Evolutionary conservation across 768 basidiomycete genomes (phyloP).

Genomic region (Lentinula sp.): DNA sequence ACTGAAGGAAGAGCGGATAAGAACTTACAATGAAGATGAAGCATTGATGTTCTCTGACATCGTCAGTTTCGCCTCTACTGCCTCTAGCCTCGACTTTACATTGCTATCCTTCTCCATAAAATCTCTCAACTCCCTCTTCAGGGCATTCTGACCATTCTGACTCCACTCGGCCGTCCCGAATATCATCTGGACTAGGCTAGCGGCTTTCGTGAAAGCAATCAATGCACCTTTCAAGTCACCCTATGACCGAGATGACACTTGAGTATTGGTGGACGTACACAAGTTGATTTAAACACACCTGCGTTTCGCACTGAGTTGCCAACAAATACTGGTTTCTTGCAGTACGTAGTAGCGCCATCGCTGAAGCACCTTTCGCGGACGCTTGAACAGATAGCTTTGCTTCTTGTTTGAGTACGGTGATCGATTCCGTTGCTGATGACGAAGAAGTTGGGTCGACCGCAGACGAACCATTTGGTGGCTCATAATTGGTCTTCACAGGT

Average conservation of each 20-base stretch:
- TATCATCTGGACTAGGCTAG: slow-evolving; percentile 48
- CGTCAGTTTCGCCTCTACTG: slow-evolving; percentile 42
- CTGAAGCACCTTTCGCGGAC: slow-evolving; percentile 52
- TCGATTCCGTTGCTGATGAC: background rate
- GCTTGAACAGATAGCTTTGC: slow-evolving; percentile 28
- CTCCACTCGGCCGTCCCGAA: slow-evolving; percentile 51
- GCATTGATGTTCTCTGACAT: slow-evolving; percentile 30
- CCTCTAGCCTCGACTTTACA: slow-evolving; percentile 27
- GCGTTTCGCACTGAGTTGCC: slow-evolving; percentile 29
- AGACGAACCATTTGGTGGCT: background rate
- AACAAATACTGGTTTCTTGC: slow-evolving; percentile 52
- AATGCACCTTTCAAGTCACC: slow-evolving; percentile 63
- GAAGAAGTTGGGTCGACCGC: background rate
- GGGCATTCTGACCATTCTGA: slow-evolving; percentile 40
- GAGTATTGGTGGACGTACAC: background rate
- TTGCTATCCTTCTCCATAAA: slow-evolving; percentile 48
- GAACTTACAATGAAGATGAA: slow-evolving; percentile 14
- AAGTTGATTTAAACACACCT: slow-evolving; percentile 28
- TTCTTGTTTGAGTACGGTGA: background rate
- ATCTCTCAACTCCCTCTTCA: slow-evolving; percentile 58
- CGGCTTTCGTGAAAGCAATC: slow-evolving; percentile 55
- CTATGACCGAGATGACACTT: slow-evolving; percentile 14
- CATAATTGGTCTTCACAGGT: background rate
- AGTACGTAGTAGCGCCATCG: slow-evolving; percentile 52
- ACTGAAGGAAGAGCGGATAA: background rate